phyloP scores from a whole-genome alignment of 1,139 yeast species.

The Zygosaccharomyces sapae region DNA sequence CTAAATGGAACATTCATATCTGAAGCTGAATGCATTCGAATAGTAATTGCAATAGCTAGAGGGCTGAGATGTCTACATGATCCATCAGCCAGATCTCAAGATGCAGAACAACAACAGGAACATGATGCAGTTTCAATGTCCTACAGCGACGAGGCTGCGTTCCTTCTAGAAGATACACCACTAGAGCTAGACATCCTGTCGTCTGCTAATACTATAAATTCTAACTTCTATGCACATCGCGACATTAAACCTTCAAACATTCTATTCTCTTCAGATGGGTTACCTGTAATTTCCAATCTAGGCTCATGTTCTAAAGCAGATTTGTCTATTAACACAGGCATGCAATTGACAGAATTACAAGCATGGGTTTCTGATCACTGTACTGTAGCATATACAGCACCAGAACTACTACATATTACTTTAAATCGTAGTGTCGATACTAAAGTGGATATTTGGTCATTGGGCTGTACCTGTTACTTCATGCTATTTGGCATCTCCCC shows the following conservation, averaged over 20 bases:
- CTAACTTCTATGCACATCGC: conserved; percentile 74
- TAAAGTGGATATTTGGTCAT: conserved; percentile 82
- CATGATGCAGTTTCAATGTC: conserved; percentile 21
- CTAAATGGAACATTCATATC: conserved; percentile 51
- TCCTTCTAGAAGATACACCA: conserved; percentile 28
- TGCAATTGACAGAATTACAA: conserved; percentile 69
- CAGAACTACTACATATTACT: conserved; percentile 77
- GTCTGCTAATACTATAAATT: conserved; percentile 51
- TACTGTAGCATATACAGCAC: conserved; percentile 84
- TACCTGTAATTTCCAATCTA: conserved; percentile 77
- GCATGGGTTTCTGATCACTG: conserved; percentile 85
- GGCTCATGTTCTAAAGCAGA: conserved; percentile 76
- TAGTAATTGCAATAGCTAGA: conserved; percentile 65
- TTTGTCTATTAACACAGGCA: conserved; percentile 50
- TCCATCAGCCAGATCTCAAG: conserved; percentile 28
- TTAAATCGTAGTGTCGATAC: conserved; percentile 63
- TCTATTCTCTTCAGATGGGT: conserved; percentile 68
- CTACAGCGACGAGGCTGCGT: conserved; percentile 26
- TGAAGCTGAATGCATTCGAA: conserved; percentile 57
- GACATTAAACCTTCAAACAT: conserved; percentile 88
- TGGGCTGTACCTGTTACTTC: conserved; percentile 79
- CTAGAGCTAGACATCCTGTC: conserved; percentile 22
- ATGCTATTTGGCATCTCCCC: conserved; percentile 79
- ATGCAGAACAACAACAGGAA: conserved; percentile 26
- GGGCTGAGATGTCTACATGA: conserved; percentile 73